These are phyloP conservation scores for Tetrahymena elliotti DNA, from an alignment of 73 alveolate genomes.

Conservation along the genomic window DNA sequence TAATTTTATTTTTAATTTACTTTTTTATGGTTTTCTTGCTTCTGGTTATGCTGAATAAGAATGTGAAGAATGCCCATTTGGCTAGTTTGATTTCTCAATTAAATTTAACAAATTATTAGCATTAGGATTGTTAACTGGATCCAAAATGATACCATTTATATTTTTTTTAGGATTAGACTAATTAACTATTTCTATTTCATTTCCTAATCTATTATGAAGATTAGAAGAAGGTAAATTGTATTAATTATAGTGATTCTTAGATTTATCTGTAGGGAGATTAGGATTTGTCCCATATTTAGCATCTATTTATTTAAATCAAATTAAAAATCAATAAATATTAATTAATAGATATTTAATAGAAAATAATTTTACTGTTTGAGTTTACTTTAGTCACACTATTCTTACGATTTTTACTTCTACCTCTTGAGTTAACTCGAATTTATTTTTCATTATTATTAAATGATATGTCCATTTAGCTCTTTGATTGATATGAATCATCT, in stretches of 20 bases:
- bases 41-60: neutral
- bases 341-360: neutral
- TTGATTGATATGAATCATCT: neutral
- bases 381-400: neutral
- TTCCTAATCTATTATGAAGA: neutral
- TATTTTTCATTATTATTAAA: neutral
- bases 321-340: neutral
- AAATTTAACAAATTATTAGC: neutral
- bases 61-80: neutral
- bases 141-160: neutral
- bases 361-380: neutral
- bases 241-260: neutral
- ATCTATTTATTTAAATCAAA: neutral
- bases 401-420: neutral
- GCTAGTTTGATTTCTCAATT: neutral
- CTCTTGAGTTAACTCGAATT: neutral
- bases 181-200: neutral
- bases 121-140: neutral
- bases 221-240: neutral
- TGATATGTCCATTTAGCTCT: neutral
- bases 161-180: neutral
- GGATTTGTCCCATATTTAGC: neutral
- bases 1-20: neutral
- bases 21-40: neutral
- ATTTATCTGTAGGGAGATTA: neutral